These are phyloP conservation scores for Fusarium xylarioides DNA, from an alignment of 2,329 filamentous ascomycete species.

Conservation along the genomic window DNA sequence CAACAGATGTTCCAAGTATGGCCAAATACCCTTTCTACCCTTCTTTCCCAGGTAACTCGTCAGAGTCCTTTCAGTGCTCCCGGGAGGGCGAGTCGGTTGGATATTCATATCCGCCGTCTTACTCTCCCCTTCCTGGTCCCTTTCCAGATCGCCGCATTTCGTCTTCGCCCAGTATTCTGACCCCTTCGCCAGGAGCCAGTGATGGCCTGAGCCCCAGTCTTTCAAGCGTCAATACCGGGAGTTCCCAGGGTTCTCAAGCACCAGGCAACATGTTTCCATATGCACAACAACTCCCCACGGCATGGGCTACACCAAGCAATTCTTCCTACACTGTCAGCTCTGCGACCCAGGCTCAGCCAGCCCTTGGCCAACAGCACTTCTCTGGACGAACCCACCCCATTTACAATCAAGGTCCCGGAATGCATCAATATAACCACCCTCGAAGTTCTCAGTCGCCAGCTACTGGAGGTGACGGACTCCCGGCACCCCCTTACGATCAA, in stretches of 20 bases:
- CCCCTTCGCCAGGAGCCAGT: constrained; percentile 58
- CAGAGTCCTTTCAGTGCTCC: constrained; percentile 36
- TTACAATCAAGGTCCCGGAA: constrained; percentile 62
- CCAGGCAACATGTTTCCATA: constrained; percentile 62
- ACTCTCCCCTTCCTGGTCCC: constrained; percentile 39
- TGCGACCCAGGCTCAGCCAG: constrained; percentile 43
- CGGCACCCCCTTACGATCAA: constrained; percentile 73
- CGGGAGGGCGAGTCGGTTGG: constrained; percentile 36
- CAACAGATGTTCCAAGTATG: constrained; percentile 51
- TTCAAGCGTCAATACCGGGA: constrained; percentile 68
- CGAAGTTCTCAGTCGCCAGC: constrained; percentile 57
- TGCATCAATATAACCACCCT: constrained; percentile 48
- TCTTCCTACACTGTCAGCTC: constrained; percentile 64
- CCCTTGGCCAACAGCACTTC: constrained; percentile 43
- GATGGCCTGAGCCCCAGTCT: constrained; percentile 71
- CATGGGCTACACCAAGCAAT: constrained; percentile 66
- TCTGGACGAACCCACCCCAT: constrained; percentile 42
- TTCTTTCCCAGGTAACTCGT: constrained; percentile 31
- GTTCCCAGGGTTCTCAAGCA: constrained; percentile 66
- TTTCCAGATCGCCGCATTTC: constrained; percentile 41
- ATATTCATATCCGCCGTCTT: constrained; percentile 37
- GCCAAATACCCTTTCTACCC: constrained; percentile 37
- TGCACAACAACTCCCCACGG: constrained; percentile 61
- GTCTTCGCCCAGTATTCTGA: constrained; percentile 47
- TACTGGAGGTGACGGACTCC: constrained; percentile 67